Conservation (phyloP, 192 early-diverging fungal species). For the Gonapodya prolifera region DNA sequence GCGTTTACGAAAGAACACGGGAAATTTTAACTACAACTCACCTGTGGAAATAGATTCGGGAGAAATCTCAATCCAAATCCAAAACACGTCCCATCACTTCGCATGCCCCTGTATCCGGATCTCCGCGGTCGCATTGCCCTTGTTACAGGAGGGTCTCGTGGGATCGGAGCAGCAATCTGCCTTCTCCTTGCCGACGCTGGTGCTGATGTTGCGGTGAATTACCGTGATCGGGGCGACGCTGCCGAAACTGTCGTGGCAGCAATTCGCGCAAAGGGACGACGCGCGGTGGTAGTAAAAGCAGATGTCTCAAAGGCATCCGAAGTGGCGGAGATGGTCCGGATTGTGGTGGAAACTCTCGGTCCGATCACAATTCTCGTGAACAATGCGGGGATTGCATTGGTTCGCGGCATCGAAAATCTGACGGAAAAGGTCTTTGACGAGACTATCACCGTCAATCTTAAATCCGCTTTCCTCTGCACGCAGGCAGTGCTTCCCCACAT, state of each 20-base stretch:
- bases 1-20: too few relatives aligned
- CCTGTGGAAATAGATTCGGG: too few relatives aligned
- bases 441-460: neutral
- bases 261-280: neutral
- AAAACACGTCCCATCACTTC: too few relatives aligned
- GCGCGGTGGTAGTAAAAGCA: neutral
- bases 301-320: neutral
- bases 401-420: neutral
- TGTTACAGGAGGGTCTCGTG: conserved; percentile 2
- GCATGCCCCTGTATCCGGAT: neutral
- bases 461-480: neutral
- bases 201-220: neutral
- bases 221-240: neutral
- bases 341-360: neutral
- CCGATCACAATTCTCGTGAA: neutral
- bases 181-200: neutral
- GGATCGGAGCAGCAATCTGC: conserved; percentile 3
- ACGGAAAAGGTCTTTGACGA: neutral
- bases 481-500: neutral
- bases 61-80: too few relatives aligned
- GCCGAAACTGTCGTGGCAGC: neutral
- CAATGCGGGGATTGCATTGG: conserved; percentile 1
- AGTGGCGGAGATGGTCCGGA: neutral
- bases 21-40: too few relatives aligned
- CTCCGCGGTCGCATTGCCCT: neutral